Evolutionary conservation across 495 filamentous ascomycete genomes (phyloP).

Genomic region (Cudoniella acicularis): DNA sequence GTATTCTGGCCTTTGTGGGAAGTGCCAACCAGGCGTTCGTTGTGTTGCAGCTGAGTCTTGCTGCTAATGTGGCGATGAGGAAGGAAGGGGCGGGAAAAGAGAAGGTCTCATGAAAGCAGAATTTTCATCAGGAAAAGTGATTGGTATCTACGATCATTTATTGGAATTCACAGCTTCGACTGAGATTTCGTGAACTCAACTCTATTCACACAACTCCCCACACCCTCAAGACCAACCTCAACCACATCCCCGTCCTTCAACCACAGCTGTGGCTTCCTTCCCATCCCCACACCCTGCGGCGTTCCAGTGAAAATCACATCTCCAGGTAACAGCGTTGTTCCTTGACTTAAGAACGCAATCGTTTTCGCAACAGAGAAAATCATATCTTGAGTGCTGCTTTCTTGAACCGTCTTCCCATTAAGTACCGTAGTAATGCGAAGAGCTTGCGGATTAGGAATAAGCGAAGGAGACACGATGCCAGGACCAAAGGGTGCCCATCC

Average conservation of each 20-base stretch:
- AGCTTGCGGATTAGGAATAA: conserved; percentile 68
- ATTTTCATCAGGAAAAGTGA: no score
- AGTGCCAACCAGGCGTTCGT: no score
- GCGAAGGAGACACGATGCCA: conserved; percentile 63
- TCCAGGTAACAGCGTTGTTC: conserved; percentile 73
- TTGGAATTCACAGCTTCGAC: no score
- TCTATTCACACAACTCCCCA: conserved; percentile 68
- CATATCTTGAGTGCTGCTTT: conserved; percentile 74
- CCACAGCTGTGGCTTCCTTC: conserved; percentile 68
- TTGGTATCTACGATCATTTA: no score
- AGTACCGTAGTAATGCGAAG: conserved; percentile 64
- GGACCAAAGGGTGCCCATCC: conserved; percentile 87
- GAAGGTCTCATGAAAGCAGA: no score
- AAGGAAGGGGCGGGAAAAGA: no score
- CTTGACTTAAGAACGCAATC: conserved; percentile 70
- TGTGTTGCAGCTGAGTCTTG: no score
- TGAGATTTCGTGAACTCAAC: conserved; percentile 67
- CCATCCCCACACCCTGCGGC: conserved; percentile 79
- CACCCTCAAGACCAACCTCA: conserved; percentile 66
- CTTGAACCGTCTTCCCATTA: conserved; percentile 71
- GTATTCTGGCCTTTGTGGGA: no score
- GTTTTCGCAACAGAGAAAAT: conserved; percentile 75
- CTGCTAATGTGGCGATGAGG: no score
- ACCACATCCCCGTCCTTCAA: conserved; percentile 77
- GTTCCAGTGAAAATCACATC: conserved; percentile 87